Evolutionary conservation across 2,329 filamentous ascomycete species (phyloP).

Genomic region (Colletotrichum salicis): DNA sequence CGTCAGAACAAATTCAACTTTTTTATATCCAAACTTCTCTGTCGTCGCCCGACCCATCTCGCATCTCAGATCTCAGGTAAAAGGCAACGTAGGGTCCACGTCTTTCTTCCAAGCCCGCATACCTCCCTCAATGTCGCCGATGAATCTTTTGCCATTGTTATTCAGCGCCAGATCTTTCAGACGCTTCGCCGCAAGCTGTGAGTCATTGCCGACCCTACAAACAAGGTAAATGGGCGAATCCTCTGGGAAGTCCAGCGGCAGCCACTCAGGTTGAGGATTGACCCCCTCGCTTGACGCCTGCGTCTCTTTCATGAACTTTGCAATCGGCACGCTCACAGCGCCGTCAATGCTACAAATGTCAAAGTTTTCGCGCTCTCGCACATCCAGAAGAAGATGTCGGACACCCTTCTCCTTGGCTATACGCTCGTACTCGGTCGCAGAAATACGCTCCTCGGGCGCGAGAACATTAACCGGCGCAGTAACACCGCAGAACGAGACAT

Average conservation of each 20-base stretch:
- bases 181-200: slow-evolving; percentile 74
- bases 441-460: slow-evolving; percentile 72
- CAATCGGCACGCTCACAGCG: slow-evolving; percentile 75
- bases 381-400: slow-evolving; percentile 77
- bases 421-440: slow-evolving; percentile 67
- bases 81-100: slow-evolving; percentile 69
- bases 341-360: slow-evolving; percentile 80
- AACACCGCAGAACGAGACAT: slow-evolving; percentile 85
- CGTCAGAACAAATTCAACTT: slow-evolving; percentile 40
- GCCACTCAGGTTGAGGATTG: slow-evolving; percentile 45
- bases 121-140: slow-evolving; percentile 79
- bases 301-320: slow-evolving; percentile 66
- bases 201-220: slow-evolving; percentile 82
- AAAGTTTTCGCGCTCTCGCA: slow-evolving; percentile 86
- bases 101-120: slow-evolving; percentile 77
- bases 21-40: background rate
- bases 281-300: slow-evolving; percentile 32
- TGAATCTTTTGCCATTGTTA: slow-evolving; percentile 62
- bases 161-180: slow-evolving; percentile 71
- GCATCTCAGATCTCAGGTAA: slow-evolving; percentile 49
- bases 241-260: slow-evolving; percentile 50
- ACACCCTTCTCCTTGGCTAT: slow-evolving; percentile 29
- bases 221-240: slow-evolving; percentile 74
- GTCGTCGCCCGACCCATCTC: slow-evolving; percentile 16
- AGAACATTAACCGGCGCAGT: slow-evolving; percentile 66